These are phyloP conservation scores for Leishmania mexicana DNA, from an alignment of 208 protist species.

Conservation along the genomic window DNA sequence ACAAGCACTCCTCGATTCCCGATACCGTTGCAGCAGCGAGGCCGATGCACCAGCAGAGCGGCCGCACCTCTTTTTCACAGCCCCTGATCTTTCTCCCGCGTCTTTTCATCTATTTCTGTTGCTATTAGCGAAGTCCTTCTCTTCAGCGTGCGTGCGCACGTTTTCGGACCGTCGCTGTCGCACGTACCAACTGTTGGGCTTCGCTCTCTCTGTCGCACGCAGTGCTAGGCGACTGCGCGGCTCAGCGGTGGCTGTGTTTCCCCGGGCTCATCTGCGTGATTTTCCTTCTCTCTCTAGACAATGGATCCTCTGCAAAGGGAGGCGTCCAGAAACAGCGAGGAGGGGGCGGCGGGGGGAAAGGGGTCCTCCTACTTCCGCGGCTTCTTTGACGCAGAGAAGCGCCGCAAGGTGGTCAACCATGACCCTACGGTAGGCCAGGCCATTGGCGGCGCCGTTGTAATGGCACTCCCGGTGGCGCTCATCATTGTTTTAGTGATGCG, in stretches of 20 bases:
- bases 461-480: slow-evolving; percentile 64
- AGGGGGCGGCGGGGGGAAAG: slow-evolving; percentile 8
- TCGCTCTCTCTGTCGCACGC: neutral
- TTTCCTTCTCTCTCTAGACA: neutral
- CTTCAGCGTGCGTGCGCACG: slow-evolving; percentile 1
- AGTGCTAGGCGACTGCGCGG: neutral
- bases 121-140: neutral
- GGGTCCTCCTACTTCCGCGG: slow-evolving; percentile 72
- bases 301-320: slow-evolving; percentile 27
- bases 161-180: neutral
- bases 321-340: neutral
- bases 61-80: neutral
- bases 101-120: neutral
- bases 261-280: neutral
- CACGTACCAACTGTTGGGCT: neutral
- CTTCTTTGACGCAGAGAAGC: slow-evolving; percentile 86
- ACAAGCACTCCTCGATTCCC: neutral
- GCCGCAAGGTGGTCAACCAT: slow-evolving; percentile 69
- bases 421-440: slow-evolving; percentile 64
- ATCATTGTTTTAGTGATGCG: slow-evolving; percentile 65
- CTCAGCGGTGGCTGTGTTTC: neutral
- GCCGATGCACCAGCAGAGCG: neutral
- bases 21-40: neutral
- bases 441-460: slow-evolving; percentile 53
- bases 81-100: neutral